phyloP scores from a whole-genome alignment of 306 rosid genomes.

The Betula pendula region DNA sequence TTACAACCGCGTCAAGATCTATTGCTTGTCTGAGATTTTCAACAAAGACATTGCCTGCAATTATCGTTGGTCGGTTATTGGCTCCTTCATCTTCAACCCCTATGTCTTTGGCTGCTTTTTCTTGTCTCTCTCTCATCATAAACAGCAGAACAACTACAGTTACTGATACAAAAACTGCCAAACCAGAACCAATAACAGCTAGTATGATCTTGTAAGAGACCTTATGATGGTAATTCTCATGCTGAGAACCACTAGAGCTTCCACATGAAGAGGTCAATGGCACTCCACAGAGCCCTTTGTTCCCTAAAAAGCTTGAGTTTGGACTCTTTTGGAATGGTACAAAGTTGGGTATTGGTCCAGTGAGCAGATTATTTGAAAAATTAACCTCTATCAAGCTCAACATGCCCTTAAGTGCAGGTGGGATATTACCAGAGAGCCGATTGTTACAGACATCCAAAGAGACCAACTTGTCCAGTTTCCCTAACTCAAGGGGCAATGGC shows the following conservation, averaged over 20 bases:
- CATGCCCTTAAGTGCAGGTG: constrained; percentile 86
- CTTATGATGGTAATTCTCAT: constrained; percentile 60
- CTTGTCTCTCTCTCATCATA: constrained; percentile 88
- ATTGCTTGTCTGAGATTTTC: constrained; percentile 88
- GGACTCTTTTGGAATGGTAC: constrained; percentile 93
- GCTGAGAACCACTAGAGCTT: constrained; percentile 44
- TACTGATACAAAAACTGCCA: constrained; percentile 83
- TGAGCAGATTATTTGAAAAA: constrained; percentile 83
- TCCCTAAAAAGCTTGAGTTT: constrained; percentile 74
- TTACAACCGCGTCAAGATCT: constrained; percentile 87
- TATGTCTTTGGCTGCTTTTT: constrained; percentile 69
- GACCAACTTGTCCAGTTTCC: constrained; percentile 94
- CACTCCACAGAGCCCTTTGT: constrained; percentile 91
- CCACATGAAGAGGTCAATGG: constrained; percentile 74
- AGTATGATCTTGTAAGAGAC: constrained; percentile 90
- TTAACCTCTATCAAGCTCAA: constrained; percentile 96
- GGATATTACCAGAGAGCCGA: constrained; percentile 75
- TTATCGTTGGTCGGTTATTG: constrained; percentile 54
- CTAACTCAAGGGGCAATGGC: constrained; percentile 72
- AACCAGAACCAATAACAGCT: constrained; percentile 86
- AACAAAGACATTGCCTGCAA: constrained; percentile 78
- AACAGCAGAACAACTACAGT: constrained; percentile 83
- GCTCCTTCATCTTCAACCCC: constrained; percentile 59
- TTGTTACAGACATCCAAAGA: constrained; percentile 89
- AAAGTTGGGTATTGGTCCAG: constrained; percentile 76